Base-by-base conservation (phyloP, 495 filamentous ascomycete genomes). In the Penicillium steckii region DNA sequence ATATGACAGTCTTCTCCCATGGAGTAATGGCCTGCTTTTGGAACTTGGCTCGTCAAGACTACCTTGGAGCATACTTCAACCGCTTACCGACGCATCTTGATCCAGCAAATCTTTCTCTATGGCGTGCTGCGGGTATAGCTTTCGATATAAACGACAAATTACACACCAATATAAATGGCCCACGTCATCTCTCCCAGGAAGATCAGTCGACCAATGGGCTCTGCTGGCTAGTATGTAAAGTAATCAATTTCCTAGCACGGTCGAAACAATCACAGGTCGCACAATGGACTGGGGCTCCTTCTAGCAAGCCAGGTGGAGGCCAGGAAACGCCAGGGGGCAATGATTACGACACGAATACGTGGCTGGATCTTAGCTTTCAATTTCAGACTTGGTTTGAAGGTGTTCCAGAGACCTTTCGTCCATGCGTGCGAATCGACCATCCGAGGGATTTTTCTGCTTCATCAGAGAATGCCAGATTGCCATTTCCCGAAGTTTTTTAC, bases 381-480 rank as follows among this genome's bases (percentile, higher is more conserved):
- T 64, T 74, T 30, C 70, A 72, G 38, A 57, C 61, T 4, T 76
- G 73, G 73, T 64, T 73, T n/a, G 70, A 75, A 18, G 53, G 62
- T 10, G 59, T 76, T 0, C 73, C 73, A 0, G 73, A 76, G 44
- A 71, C 71, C 1, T 69, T 76, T 50, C 68, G 71, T 8, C 64
- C 73, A 9, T 70, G 70, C 46, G 50, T 76, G 3, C 61, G 68
- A 0, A 61, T 74, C 15, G 69, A 74, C n/a, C 55, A 60, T 12
- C 70, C 73, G 8, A 62, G 61, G 40, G 62, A 73, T 40, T 38
- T 67, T 7, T 60, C 67, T 2, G 59, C 55, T n/a, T 17, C 56
- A 3, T 23, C 60, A 0, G 62, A 68, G 9, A 45, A 53, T 4
- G 44, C 8, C n/a, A 46, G 57, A 24, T 38, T 70, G 22, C 69